Evolutionary conservation across 2,329 filamentous ascomycete genomes (phyloP), one percentile per base, ranked within the genome.

Genomic region (Dothistroma septosporum): DNA sequence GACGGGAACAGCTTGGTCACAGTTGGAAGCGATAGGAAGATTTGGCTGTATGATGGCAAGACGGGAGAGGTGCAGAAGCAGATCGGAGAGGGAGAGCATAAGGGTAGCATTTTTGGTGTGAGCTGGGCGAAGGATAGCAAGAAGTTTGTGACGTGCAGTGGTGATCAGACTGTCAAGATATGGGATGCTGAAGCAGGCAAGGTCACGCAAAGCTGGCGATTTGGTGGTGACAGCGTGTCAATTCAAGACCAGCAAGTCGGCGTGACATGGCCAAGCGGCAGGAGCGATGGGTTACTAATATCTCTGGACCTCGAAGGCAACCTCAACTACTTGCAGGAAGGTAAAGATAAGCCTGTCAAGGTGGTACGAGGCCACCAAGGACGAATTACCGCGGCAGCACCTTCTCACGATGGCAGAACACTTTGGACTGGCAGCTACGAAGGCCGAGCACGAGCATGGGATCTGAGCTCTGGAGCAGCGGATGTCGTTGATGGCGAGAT

Each of bases 1-100:
- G 92, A 97, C 73, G 94, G 94, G 52, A 86, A 81, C 46, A 80
- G 81, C 41, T 80, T 99, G 63, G 90, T 94, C 35, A 96, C 89
- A 56, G 93, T 97, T 1, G 93, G 94, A 41, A 91, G 90, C n/a
- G 94, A 99, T 76, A 87, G 87, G 74, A 86, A 85, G 72, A 96
- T 99, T 66, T 95, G 94, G 81, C 80, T 99, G 10, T 99, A 97
- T 74, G 92, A 99, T 74, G 94, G 93, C 64, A 96, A 96, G 82
- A 96, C 92, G 16, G 94, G 94, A 32, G 92, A 96, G 73, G 83
- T 88, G 0, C 90, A 86, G 49, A 84, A 80, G 61, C 83, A 90
- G 68, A 88, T 99, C 69, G 89, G 89, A 10, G 88, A 93, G 66
- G 87, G 86, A n/a, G 67, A 69, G 24, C 94, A 99, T 75, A 93